Evolutionary conservation across 2,329 filamentous ascomycete species (phyloP), one percentile per base, ranked within the genome.

Genomic region (Aspergillus neotritici): DNA sequence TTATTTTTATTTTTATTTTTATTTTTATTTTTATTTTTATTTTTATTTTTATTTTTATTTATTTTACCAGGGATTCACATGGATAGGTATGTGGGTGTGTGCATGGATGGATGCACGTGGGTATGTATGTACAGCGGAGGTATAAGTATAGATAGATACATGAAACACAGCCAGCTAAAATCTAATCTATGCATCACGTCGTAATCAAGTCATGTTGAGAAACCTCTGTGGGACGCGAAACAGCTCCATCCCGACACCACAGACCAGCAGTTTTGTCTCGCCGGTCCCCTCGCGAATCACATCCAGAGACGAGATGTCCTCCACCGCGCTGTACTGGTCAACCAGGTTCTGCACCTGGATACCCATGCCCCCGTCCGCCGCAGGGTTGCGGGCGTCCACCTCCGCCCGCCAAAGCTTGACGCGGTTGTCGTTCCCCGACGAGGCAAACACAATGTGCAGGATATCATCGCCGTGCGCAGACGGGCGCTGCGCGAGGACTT

Each of bases 301-400:
- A n/a, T 68, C 70, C 57, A 80, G 60, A 21, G 70, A 68, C 3
- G 76, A 74, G 13, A 78, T 70, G 61, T 82, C 78, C 11, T 77
- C 77, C 3, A 81, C 75, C 17, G 69, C 63, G 14, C 74, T 78
- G 46, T 68, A 69, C 35, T 49, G 46, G 40, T 70, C 58, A 5
- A 57, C 31, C 15, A 57, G 11, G 15, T 60, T 55, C 8, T 51
- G 34, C 30, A 65, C 50, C 8, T 41, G 43, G 7, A 65, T 59
- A 8, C 21, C 21, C 5, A 65, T 59, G 21, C 21, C 21, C 5
- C 37, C 52, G 15, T 60, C 44, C 5, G 50, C 33, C 8, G 47
- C 53, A 12, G 33, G 17, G 34, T 49, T 44, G n/a, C 44, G 40
- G 9, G 48, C 34, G 43, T 65, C 56, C 31, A 70, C 50, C 4